A percentile compares a stretch with the other conserved stretches of the same genome.
phyloP scores from a whole-genome alignment of 192 early-diverging fungal genomes.

The Dimargaris cristalligena region DNA sequence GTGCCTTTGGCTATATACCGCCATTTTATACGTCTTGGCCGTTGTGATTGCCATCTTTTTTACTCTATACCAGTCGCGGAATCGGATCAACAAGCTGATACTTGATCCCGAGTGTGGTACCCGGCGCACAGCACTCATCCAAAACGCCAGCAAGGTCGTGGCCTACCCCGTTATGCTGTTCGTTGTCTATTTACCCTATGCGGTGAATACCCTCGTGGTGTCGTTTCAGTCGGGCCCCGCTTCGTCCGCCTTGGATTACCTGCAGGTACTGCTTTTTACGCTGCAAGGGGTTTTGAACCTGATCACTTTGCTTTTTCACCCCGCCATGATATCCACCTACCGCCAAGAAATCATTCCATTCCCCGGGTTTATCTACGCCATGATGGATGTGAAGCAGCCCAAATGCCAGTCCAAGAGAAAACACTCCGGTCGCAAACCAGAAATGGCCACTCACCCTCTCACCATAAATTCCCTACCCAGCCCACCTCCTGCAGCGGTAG shows the following conservation, averaged over 20 bases:
- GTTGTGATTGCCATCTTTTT: neutral
- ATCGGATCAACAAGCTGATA: neutral
- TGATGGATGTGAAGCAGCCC: too few relatives aligned
- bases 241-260: neutral
- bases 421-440: too few relatives aligned
- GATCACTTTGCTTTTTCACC: neutral
- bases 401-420: too few relatives aligned
- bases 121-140: neutral
- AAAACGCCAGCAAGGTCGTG: neutral
- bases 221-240: neutral
- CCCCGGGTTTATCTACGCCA: too few relatives aligned
- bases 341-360: neutral
- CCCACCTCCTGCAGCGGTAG: too few relatives aligned
- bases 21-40: neutral
- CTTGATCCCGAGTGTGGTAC: neutral
- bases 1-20: neutral
- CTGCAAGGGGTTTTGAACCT: conserved; percentile 1
- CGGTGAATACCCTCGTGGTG: neutral
- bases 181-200: neutral
- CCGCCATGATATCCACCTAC: conserved; percentile 3
- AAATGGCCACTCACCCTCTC: too few relatives aligned
- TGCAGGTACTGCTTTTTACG: neutral
- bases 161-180: neutral
- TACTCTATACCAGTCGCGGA: neutral
- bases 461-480: too few relatives aligned